Base-by-base conservation (phyloP, 106 monocot genomes). In the Acorus calamus region DNA sequence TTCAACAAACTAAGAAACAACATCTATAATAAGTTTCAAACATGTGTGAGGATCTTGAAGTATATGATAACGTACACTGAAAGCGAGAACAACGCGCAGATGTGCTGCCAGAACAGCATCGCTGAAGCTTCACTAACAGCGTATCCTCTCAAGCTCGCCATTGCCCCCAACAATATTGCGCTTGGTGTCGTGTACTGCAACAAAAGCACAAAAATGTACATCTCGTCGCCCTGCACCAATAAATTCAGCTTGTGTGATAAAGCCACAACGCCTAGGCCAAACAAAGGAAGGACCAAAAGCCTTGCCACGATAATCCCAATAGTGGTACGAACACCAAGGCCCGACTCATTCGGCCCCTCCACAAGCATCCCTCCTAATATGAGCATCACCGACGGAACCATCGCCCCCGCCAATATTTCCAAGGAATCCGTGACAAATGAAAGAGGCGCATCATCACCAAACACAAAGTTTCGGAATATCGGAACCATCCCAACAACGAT, bases 121-220 rank as follows among this genome's bases (percentile, higher is more conserved):
- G 94, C 90, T 3, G 94, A 94, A 52, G 87, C 84, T 69, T 94
- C 94, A 56, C 76, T 79, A 42, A 94, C 84, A 41, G 87, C 90
- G 71, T 94, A 94, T 0, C 90, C 90, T 66, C 94, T 84, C 75
- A 94, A 68, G 73, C 94, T 90, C 11, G 94, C 94, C 48, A 94
- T 87, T 8, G 94, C 94, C 64, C 90, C 94, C 66, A 94, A 53
- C 55, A 94, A 69, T 42, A 94, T 94, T 2, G 94, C 94, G 57
- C 87, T 90, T 2, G 94, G 94, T 50, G 69, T 94, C 3, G 86
- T 87, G 69, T 94, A 94, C 69, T 94, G 94, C 71, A 87, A 60
- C 60, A 90, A 60, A 55, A 94, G 74, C 57, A 87, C 90, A 65
- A 94, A 94, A 10, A 80, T 57, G 66, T 82, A 94, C 87, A 94